Evolutionary conservation across 306 rosid genomes (phyloP).

Genomic region (Fragaria vesca): DNA sequence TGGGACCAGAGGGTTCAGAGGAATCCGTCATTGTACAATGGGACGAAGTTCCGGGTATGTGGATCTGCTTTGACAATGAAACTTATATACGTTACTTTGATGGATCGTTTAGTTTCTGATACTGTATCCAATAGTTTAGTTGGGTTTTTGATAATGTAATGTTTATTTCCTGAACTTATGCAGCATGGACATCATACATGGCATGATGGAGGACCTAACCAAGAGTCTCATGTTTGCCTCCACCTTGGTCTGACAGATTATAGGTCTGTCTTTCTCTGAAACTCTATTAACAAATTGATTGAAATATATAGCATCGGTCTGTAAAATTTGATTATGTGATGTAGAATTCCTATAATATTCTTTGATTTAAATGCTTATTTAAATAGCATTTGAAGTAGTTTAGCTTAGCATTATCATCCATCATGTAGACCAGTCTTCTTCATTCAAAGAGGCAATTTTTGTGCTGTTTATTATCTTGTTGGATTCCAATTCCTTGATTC

Average conservation of each 20-base stretch:
- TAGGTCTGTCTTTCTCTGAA: conserved; percentile 53
- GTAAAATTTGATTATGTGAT: neutral
- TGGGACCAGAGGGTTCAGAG: conserved; percentile 69
- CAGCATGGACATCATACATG: conserved; percentile 68
- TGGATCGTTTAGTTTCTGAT: conserved; percentile 1
- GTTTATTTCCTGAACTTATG: conserved; percentile 12
- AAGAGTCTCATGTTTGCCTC: conserved; percentile 56
- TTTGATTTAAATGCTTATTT: neutral
- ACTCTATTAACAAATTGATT: neutral
- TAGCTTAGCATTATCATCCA: neutral
- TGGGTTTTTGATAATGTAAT: neutral
- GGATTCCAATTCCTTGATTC: neutral
- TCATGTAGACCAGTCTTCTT: neutral
- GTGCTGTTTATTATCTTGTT: neutral
- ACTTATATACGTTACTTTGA: neutral
- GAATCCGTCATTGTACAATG: conserved; percentile 71
- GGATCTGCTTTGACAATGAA: conserved; percentile 2
- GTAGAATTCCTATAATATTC: neutral
- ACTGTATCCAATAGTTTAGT: neutral
- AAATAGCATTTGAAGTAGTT: neutral
- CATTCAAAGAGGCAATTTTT: neutral
- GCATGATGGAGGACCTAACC: conserved; percentile 35
- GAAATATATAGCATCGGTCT: neutral
- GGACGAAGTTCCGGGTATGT: conserved; percentile 77
- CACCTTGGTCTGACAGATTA: conserved; percentile 91